Conservation (phyloP, 2,329 filamentous ascomycete species). For the Aspergillus sp. region DNA sequence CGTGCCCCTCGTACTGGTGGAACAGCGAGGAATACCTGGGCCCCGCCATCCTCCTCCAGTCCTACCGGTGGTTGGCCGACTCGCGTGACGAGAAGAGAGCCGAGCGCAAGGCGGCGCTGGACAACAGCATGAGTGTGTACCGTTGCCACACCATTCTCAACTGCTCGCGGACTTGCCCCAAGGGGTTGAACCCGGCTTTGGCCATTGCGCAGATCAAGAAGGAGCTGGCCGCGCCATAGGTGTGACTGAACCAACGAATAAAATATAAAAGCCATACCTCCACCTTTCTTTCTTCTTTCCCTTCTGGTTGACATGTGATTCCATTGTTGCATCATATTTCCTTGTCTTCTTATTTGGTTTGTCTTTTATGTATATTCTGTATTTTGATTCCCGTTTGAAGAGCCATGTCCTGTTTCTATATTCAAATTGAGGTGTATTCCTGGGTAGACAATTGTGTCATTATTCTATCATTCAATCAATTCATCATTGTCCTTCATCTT, state of each 20-base stretch:
- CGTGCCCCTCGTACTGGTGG: slow-evolving; percentile 99
- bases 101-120: slow-evolving; percentile 80
- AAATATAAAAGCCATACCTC: neutral
- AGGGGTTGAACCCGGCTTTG: slow-evolving; percentile 91
- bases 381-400: slow-evolving; percentile 1
- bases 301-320: neutral
- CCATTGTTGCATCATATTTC: slow-evolving; percentile 7
- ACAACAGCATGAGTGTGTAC: slow-evolving; percentile 99
- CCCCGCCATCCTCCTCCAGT: slow-evolving; percentile 91
- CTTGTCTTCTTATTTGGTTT: slow-evolving; percentile 3
- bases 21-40: slow-evolving; percentile 98
- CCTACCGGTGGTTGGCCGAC: slow-evolving; percentile 94
- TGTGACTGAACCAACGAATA: slow-evolving; percentile 2
- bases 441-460: too few species aligned
- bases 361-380: slow-evolving; percentile 1
- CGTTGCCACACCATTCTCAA: slow-evolving; percentile 99
- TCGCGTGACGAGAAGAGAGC: slow-evolving; percentile 83
- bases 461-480: too few species aligned
- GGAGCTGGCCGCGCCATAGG: slow-evolving; percentile 59
- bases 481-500: neutral
- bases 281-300: slow-evolving; percentile 1
- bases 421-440: slow-evolving; percentile 15
- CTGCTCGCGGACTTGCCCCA: slow-evolving; percentile 95
- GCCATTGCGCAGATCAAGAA: slow-evolving; percentile 99
- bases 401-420: slow-evolving; percentile 16